Conservation (phyloP, 768 basidiomycete genomes). For the Auricularia heimuer region DNA sequence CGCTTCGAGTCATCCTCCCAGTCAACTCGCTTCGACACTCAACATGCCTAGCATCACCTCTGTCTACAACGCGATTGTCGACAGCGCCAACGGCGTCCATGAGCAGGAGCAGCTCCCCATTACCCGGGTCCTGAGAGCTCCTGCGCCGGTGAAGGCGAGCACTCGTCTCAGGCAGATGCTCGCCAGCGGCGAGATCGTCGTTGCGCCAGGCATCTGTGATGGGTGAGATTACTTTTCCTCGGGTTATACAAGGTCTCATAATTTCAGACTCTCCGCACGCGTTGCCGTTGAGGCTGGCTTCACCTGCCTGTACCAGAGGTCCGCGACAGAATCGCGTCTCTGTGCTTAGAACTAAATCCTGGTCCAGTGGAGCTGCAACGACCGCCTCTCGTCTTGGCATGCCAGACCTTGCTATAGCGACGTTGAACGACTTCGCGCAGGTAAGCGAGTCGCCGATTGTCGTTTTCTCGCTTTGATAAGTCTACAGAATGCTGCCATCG, state of each 20-base stretch:
- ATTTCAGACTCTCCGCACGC: slow-evolving; percentile 49
- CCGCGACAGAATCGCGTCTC: slow-evolving; percentile 1
- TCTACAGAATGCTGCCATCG: slow-evolving; percentile 53
- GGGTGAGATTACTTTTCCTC: background rate
- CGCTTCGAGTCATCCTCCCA: too few relatives aligned
- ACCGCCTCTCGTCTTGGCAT: slow-evolving; percentile 70
- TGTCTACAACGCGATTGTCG: background rate
- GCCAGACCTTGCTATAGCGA: slow-evolving; percentile 73
- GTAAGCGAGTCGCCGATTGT: slow-evolving; percentile 20
- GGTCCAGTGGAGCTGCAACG: slow-evolving; percentile 57
- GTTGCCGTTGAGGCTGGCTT: slow-evolving; percentile 76
- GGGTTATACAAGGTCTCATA: background rate
- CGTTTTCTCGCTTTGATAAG: slow-evolving; percentile 1
- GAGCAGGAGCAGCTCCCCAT: background rate
- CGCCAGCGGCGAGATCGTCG: background rate
- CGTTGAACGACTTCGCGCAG: slow-evolving; percentile 65
- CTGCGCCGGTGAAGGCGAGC: background rate
- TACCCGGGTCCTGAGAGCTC: background rate
- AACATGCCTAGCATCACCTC: background rate
- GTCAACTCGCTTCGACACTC: too few relatives aligned
- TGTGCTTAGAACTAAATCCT: background rate
- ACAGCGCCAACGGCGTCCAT: background rate
- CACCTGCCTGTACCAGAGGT: slow-evolving; percentile 69
- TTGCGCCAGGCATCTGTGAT: slow-evolving; percentile 13
- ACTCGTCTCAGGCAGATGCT: background rate